Percentiles rank a stretch among this genome's conserved stretches.
Conservation (phyloP, 352 stramenopile genomes). For the Pythium brachiatum region DNA sequence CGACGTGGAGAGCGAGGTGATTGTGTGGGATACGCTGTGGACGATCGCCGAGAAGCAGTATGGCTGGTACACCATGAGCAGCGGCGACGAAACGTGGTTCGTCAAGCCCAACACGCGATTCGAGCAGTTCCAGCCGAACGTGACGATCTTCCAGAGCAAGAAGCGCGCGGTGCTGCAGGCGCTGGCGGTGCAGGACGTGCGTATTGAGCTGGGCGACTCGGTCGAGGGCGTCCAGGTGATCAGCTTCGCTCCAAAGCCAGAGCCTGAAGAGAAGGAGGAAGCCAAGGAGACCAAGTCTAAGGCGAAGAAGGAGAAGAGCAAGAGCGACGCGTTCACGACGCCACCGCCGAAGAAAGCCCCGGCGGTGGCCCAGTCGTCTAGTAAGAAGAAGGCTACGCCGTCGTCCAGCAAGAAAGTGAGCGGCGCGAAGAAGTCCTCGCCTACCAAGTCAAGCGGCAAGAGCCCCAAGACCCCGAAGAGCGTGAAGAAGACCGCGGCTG, state of each 20-base stretch:
- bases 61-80: conserved; percentile 73
- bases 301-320: conserved; percentile 22
- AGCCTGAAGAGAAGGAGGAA: conserved; percentile 14
- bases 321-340: conserved; percentile 22
- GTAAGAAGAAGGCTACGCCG: conserved; percentile 17
- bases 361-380: conserved; percentile 1
- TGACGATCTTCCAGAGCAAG: conserved; percentile 81
- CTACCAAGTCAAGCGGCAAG: conserved; percentile 22
- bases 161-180: conserved; percentile 69
- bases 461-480: conserved; percentile 26
- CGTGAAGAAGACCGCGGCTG: conserved; percentile 22
- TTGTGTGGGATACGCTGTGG: conserved; percentile 71
- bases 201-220: conserved; percentile 68
- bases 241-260: conserved; percentile 45
- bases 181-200: conserved; percentile 44
- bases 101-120: conserved; percentile 73
- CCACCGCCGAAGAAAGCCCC: conserved; percentile 17
- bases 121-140: conserved; percentile 65
- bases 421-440: conserved; percentile 12
- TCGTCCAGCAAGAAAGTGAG: conserved; percentile 25
- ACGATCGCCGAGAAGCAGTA: conserved; percentile 55
- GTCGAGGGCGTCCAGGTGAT: conserved; percentile 57
- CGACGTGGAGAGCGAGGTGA: conserved; percentile 18
- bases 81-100: conserved; percentile 66
- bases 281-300: conserved; percentile 9